Conservation (phyloP, 83 land plant species). For the Thuja plicata region DNA sequence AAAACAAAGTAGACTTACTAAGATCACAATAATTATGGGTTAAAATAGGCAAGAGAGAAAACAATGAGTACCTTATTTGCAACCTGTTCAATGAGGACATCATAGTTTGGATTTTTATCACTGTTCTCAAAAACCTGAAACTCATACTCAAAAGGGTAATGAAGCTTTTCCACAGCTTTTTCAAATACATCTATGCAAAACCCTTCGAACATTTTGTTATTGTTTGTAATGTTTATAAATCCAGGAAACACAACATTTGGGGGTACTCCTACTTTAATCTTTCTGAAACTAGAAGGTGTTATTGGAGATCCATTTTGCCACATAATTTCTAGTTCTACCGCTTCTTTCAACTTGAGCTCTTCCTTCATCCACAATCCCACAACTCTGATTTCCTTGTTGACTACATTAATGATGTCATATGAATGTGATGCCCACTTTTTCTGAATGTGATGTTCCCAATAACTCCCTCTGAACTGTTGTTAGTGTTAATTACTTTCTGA, state of each 20-base stretch:
- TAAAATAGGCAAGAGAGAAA: background rate
- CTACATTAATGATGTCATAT: too few relatives aligned
- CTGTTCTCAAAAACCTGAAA: slow-evolving; percentile 13
- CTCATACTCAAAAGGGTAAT: slow-evolving; percentile 26
- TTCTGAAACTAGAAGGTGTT: background rate
- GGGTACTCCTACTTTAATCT: background rate
- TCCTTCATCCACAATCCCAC: too few relatives aligned
- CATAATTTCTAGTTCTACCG: too few relatives aligned
- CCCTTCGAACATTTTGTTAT: background rate
- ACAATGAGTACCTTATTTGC: background rate
- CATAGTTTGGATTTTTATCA: slow-evolving; percentile 12
- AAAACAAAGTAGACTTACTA: too few relatives aligned
- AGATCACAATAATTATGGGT: background rate
- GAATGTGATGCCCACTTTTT: too few relatives aligned
- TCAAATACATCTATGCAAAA: slow-evolving; percentile 39
- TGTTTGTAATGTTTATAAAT: too few relatives aligned
- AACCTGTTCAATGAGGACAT: slow-evolving; percentile 28
- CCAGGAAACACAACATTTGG: background rate
- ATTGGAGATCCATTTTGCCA: background rate
- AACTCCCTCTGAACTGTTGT: too few relatives aligned
- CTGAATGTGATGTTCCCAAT: too few relatives aligned
- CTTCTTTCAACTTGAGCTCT: too few relatives aligned
- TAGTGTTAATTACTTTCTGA: too few relatives aligned
- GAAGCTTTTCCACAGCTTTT: slow-evolving; percentile 20
- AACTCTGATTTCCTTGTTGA: too few relatives aligned